Evolutionary conservation across 306 rosid species (phyloP).

Genomic region (Cercis canadensis): DNA sequence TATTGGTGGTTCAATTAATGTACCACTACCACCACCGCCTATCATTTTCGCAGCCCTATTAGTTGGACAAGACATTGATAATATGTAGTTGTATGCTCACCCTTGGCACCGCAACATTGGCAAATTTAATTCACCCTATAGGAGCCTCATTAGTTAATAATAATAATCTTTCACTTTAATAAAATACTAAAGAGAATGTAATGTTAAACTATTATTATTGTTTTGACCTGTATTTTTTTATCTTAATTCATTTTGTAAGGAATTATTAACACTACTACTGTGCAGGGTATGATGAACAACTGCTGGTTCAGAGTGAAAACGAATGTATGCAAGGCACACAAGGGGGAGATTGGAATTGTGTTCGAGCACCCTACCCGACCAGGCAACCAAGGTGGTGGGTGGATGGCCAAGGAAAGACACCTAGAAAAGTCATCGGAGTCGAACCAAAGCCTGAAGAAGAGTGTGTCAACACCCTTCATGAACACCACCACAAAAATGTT

Average conservation of each 20-base stretch:
- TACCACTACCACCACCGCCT: neutral
- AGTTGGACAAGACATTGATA: neutral
- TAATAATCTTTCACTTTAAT: neutral
- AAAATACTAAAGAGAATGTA: neutral
- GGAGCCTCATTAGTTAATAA: neutral
- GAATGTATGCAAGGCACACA: slow-evolving; percentile 65
- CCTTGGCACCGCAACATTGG: too few species aligned
- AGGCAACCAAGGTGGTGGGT: slow-evolving; percentile 84
- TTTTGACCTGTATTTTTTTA: too few species aligned
- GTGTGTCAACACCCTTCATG: slow-evolving; percentile 71
- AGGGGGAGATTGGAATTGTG: slow-evolving; percentile 71
- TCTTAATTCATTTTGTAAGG: too few species aligned
- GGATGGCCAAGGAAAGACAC: slow-evolving; percentile 76
- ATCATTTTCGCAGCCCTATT: slow-evolving; percentile 1
- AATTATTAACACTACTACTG: too few species aligned
- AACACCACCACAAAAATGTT: slow-evolving; percentile 52
- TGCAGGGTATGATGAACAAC: slow-evolving; percentile 95
- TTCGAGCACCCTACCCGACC: slow-evolving; percentile 88
- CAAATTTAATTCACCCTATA: too few species aligned
- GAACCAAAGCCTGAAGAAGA: slow-evolving; percentile 51
- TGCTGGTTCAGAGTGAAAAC: slow-evolving; percentile 85
- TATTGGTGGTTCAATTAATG: too few species aligned
- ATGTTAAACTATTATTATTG: neutral
- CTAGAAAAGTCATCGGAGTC: slow-evolving; percentile 49
- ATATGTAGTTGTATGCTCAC: too few species aligned